Evolutionary conservation across 1,139 yeast genomes (phyloP), one percentile per base, ranked within the genome.

Genomic region (Sugiyamaella neomexicana): DNA sequence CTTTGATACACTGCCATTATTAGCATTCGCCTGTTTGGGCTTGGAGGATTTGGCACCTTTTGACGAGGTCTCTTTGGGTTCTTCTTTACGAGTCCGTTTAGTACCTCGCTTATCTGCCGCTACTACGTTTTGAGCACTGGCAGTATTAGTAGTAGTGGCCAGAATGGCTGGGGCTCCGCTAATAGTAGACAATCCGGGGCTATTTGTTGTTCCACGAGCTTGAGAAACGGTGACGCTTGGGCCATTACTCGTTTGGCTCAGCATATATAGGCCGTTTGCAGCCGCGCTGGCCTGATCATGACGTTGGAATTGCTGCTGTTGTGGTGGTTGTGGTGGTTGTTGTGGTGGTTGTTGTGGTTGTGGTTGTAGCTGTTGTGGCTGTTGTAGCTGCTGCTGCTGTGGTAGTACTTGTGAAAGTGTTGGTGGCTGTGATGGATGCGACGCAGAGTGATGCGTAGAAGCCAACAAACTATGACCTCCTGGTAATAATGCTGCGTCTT

Each of bases 231-330:
- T n/a, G n/a, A n/a, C n/a, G n/a, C n/a, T 8, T 9, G 40, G 16
- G 17, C 20, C 38, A 16, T 29, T 40, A 9, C 15, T 46, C n/a
- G 23, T 37, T 54, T 64, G 69, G 48, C 67, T 62, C 37, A 69
- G 60, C 62, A 68, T 53, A 58, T 58, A 69, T n/a, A 68, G 57
- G 5, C 72, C 70, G 44, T 67, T 67, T 10, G 68, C 68, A 2
- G 72, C 72, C 10, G 55, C 55, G 37, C 42, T 54, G 27, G 58
- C 54, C 9, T 53, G 54, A 34, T 49, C 55, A 12, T 23, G 32
- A 15, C 31, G 44, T n/a, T 20, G 25, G 25, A 34, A 38, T 20
- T 34, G 49, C 20, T 43, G 38, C 36, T 43, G 53, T 20, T 29
- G 25, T n/a, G n/a, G n/a, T n/a, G 10, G n/a, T 25, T 49, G 52